Conservation (phyloP, 768 basidiomycete species). For the Podaxis sp. region DNA sequence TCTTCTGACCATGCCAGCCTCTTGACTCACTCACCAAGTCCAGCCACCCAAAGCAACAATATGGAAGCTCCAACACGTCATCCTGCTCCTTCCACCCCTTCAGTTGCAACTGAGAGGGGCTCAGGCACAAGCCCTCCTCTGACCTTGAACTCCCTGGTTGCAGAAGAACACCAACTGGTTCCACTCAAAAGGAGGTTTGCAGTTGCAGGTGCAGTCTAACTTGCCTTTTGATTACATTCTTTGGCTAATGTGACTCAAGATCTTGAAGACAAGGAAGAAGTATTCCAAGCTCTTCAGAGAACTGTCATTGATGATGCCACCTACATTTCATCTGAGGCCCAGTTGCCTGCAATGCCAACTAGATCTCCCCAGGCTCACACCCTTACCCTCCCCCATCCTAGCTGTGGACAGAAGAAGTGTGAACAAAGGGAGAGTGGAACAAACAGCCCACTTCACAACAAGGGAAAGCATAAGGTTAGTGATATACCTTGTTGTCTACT, state of each 20-base stretch:
- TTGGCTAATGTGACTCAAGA: background rate
- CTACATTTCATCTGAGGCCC: no score
- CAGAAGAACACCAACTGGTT: background rate
- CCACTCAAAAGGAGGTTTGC: background rate
- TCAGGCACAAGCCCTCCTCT: background rate
- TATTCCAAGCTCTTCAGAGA: background rate
- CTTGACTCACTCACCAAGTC: background rate
- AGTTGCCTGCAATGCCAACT: no score
- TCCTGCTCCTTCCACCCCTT: background rate
- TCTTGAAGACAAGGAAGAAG: background rate
- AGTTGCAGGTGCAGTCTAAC: background rate
- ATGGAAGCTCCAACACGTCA: background rate
- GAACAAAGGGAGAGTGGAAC: no score
- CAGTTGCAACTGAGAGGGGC: background rate
- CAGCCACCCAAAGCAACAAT: background rate
- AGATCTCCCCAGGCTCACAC: no score
- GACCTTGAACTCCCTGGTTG: background rate
- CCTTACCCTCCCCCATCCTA: no score
- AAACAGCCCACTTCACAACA: no score
- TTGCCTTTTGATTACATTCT: background rate
- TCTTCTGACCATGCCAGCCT: background rate
- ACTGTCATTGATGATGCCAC: no score
- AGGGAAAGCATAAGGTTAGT: no score
- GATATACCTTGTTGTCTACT: no score
- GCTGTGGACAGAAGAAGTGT: no score